These are phyloP conservation scores for Chaetomium sp. DNA, from an alignment of 2,329 filamentous ascomycete species.

Conservation along the genomic window DNA sequence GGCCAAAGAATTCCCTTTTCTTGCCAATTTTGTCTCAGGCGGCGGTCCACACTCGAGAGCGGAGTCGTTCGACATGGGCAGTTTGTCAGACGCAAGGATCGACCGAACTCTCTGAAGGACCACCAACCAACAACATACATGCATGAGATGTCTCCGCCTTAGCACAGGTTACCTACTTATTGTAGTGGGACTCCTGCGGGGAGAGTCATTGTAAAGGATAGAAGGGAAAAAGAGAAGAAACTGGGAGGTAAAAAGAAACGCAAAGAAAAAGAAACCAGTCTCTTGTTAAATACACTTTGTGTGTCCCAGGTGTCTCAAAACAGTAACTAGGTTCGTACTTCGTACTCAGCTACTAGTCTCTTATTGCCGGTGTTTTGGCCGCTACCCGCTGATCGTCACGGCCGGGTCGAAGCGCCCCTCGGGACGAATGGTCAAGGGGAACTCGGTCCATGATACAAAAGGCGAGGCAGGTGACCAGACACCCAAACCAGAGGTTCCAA, in stretches of 20 bases:
- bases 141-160: neutral
- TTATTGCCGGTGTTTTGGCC: neutral
- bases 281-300: neutral
- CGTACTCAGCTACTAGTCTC: neutral
- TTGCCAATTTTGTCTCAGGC: neutral
- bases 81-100: neutral
- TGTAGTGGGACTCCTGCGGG: too few species aligned
- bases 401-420: neutral
- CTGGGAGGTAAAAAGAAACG: neutral
- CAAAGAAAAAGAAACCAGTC: neutral
- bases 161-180: too few species aligned
- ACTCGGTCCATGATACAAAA: neutral
- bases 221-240: neutral
- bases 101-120: neutral
- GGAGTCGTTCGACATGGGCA: neutral
- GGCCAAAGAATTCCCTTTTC: neutral
- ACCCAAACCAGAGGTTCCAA: neutral
- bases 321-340: neutral
- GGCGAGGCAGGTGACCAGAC: neutral
- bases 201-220: neutral
- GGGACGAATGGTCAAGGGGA: neutral
- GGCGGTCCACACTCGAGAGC: neutral
- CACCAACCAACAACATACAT: neutral
- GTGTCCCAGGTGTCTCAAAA: neutral
- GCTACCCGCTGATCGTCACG: neutral